Percentiles rank a stretch among this genome's conserved stretches.
phyloP scores from a whole-genome alignment of 1,139 yeast genomes.

The Lodderomyces jiufengensis region DNA sequence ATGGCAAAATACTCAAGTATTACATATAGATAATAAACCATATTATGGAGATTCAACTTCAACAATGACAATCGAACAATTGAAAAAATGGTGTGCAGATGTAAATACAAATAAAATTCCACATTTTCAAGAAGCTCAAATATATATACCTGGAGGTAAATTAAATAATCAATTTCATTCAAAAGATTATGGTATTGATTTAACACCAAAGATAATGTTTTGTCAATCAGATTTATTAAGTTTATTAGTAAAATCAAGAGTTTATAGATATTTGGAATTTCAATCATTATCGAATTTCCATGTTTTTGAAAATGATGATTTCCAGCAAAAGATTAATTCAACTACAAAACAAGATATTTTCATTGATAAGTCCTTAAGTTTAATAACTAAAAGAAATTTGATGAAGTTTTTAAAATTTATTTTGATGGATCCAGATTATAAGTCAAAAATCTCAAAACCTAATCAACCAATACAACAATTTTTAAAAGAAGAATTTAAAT shows the following conservation, averaged over 20 bases:
- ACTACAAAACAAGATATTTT: constrained; percentile 81
- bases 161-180: constrained; percentile 48
- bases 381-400: constrained; percentile 74
- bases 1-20: constrained; percentile 92
- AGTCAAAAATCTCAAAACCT: constrained; percentile 30
- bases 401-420: constrained; percentile 94
- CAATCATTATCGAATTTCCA: constrained; percentile 87
- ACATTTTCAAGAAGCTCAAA: constrained; percentile 56
- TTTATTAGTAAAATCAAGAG: constrained; percentile 76
- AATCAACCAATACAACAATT: constrained; percentile 57
- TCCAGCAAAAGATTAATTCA: constrained; percentile 70
- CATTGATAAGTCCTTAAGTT: constrained; percentile 76
- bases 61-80: constrained; percentile 79
- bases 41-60: constrained; percentile 89
- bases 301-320: constrained; percentile 84
- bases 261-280: constrained; percentile 87
- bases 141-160: constrained; percentile 65
- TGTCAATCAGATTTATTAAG: constrained; percentile 83
- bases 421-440: constrained; percentile 59
- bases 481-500: constrained; percentile 58
- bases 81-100: constrained; percentile 73
- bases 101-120: constrained; percentile 52
- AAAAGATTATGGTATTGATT: constrained; percentile 80
- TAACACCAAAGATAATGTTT: constrained; percentile 85
- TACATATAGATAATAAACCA: constrained; percentile 79